Percentiles rank a stretch among this genome's conserved stretches.
phyloP scores from a whole-genome alignment of 192 early-diverging fungal species.

The Helicostylum pulchrum region DNA sequence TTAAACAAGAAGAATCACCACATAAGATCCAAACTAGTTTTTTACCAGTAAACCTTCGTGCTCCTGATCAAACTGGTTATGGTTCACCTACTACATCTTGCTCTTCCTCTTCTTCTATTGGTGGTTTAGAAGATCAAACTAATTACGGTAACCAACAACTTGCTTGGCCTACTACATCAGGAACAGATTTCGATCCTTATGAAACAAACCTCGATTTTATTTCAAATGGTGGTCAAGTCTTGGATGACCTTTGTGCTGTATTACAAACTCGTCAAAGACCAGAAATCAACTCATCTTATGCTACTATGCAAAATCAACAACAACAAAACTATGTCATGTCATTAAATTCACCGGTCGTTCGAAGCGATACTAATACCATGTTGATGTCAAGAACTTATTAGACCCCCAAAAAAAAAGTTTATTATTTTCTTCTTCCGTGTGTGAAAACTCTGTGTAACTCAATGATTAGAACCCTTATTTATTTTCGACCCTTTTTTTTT shows the following conservation, averaged over 20 bases:
- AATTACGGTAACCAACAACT: neutral
- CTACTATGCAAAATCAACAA: neutral
- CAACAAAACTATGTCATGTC: no score
- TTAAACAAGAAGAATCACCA: neutral
- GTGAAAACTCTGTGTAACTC: no score
- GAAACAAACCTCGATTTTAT: conserved; percentile 3
- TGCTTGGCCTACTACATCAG: neutral
- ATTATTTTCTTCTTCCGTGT: neutral
- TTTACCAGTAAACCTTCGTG: conserved; percentile 9
- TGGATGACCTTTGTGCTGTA: conserved; percentile 24
- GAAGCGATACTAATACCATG: conserved; percentile 1
- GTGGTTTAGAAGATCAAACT: neutral
- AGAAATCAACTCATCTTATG: conserved; percentile 20
- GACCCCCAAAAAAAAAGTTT: neutral
- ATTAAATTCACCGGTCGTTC: no score
- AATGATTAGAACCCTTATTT: no score
- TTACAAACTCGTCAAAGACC: conserved; percentile 26
- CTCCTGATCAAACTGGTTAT: conserved; percentile 3
- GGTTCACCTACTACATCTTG: conserved; percentile 11
- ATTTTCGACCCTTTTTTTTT: conserved; percentile 1
- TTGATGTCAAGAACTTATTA: conserved; percentile 12
- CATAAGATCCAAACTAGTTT: conserved; percentile 1
- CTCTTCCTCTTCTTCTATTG: neutral
- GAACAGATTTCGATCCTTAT: conserved; percentile 5
- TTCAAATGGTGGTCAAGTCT: conserved; percentile 20